Percentiles rank a stretch among this genome's conserved stretches.
Evolutionary conservation across 2,329 filamentous ascomycete species (phyloP).

Genomic region (Penicillium sp.): DNA sequence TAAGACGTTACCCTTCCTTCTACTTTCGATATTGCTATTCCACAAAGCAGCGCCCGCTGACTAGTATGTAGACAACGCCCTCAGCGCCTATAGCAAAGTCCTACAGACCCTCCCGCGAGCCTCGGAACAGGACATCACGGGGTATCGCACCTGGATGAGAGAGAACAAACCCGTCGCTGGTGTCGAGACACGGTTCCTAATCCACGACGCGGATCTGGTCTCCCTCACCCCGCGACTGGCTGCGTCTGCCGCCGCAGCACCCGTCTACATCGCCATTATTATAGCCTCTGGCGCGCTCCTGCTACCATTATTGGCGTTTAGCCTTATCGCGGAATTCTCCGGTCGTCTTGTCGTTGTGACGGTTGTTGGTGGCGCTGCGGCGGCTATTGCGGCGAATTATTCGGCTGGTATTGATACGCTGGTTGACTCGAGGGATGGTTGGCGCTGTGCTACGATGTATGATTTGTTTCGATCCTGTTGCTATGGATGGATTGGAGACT

Average conservation of each 20-base stretch:
- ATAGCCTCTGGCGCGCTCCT: slow-evolving; percentile 54
- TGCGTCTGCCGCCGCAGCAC: slow-evolving; percentile 17
- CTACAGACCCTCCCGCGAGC: slow-evolving; percentile 48
- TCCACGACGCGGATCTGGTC: slow-evolving; percentile 48
- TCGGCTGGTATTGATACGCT: slow-evolving; percentile 35
- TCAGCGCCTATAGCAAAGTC: slow-evolving; percentile 49
- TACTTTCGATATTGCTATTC: not conserved
- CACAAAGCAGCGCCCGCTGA: not conserved
- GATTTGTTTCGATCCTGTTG: slow-evolving; percentile 10
- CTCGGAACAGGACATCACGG: slow-evolving; percentile 46
- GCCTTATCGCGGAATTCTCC: slow-evolving; percentile 55
- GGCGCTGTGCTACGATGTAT: slow-evolving; percentile 41
- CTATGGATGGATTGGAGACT: not conserved
- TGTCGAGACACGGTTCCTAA: slow-evolving; percentile 53
- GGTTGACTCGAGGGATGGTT: slow-evolving; percentile 40
- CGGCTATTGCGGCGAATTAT: slow-evolving; percentile 38
- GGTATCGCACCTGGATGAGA: slow-evolving; percentile 56
- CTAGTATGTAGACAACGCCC: slow-evolving; percentile 37
- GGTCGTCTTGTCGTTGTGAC: slow-evolving; percentile 58
- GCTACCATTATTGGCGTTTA: slow-evolving; percentile 58
- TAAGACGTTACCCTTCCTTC: slow-evolving; percentile 38
- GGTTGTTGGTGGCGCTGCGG: slow-evolving; percentile 51
- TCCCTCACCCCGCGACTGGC: slow-evolving; percentile 29
- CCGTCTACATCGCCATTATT: slow-evolving; percentile 42
- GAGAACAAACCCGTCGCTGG: slow-evolving; percentile 50